Evolutionary conservation across 495 filamentous ascomycete genomes (phyloP).

Genomic region (Trichocladium antarcticum): DNA sequence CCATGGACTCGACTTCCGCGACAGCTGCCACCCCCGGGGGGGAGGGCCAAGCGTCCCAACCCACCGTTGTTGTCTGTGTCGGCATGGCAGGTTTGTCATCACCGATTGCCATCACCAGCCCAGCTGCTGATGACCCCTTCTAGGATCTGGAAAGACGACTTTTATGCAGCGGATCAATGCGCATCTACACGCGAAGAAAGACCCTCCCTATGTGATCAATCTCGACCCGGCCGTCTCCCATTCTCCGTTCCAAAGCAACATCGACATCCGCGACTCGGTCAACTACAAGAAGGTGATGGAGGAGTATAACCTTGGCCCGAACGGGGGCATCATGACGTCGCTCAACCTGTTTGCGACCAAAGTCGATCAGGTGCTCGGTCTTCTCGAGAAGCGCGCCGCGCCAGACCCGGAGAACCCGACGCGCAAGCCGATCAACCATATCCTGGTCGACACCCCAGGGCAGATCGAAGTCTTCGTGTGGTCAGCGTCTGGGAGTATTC

Average conservation of each 20-base stretch:
- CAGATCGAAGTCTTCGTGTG: constrained; percentile 99
- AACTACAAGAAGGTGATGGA: constrained; percentile 99
- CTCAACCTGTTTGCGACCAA: constrained; percentile 96
- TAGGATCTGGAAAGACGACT: constrained; percentile 91
- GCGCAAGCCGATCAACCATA: constrained; percentile 61
- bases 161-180: constrained; percentile 98
- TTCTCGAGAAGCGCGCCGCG: constrained; percentile 76
- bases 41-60: constrained; percentile 20
- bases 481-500: constrained; percentile 84
- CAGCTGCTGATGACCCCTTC: constrained; percentile 2
- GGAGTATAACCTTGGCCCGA: constrained; percentile 94
- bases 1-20: constrained; percentile 4
- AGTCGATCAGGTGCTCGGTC: constrained; percentile 80
- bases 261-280: constrained; percentile 96
- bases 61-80: constrained; percentile 74
- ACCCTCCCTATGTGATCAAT: constrained; percentile 87
- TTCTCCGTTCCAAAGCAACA: constrained; percentile 96
- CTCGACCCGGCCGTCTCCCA: constrained; percentile 89
- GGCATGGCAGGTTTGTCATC: constrained; percentile 72
- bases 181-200: constrained; percentile 63
- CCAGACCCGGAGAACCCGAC: constrained; percentile 50
- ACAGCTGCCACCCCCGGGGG: constrained; percentile 5
- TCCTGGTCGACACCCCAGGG: constrained; percentile 89
- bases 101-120: neutral
- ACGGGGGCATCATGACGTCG: constrained; percentile 94